These are phyloP conservation scores for Nemania sp. DNA, from an alignment of 2,329 filamentous ascomycete genomes.

Conservation along the genomic window DNA sequence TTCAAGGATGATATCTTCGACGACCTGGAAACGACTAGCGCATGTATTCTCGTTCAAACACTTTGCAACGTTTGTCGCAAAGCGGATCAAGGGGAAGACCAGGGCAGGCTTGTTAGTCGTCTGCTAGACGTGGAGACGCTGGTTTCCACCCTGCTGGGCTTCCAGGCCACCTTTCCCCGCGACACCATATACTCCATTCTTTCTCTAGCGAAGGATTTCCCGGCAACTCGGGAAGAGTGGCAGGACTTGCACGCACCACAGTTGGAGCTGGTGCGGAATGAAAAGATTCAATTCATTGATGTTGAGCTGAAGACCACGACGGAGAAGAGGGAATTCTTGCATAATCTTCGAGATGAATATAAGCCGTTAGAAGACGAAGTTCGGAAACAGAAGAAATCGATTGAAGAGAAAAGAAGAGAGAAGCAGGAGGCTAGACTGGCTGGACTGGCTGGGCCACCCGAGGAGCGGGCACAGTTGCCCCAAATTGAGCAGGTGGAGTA, in stretches of 20 bases:
- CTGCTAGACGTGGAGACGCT: constrained; percentile 13
- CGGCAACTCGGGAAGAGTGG: background rate
- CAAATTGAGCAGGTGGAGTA: constrained; percentile 8
- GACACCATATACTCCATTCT: constrained; percentile 18
- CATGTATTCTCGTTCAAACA: background rate
- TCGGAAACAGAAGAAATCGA: background rate
- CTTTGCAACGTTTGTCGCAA: constrained; percentile 13
- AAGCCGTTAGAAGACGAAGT: background rate
- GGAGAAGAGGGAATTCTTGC: background rate
- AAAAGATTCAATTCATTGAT: background rate
- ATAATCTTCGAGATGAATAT: background rate
- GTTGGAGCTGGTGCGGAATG: background rate
- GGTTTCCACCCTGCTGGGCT: constrained; percentile 10
- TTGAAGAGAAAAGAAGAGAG: constrained; percentile 11
- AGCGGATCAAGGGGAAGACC: constrained; percentile 5
- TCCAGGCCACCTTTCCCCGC: constrained; percentile 14
- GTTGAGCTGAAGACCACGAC: background rate
- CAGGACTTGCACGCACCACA: background rate
- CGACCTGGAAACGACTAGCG: constrained; percentile 12
- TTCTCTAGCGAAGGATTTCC: constrained; percentile 8
- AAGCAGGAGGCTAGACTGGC: constrained; percentile 7
- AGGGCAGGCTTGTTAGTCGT: constrained; percentile 8
- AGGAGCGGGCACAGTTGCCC: background rate
- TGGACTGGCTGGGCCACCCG: background rate
- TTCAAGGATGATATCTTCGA: constrained; percentile 10